Base-by-base conservation (phyloP, 1,284 basidiomycete species). In the Omphalotus olearius region DNA sequence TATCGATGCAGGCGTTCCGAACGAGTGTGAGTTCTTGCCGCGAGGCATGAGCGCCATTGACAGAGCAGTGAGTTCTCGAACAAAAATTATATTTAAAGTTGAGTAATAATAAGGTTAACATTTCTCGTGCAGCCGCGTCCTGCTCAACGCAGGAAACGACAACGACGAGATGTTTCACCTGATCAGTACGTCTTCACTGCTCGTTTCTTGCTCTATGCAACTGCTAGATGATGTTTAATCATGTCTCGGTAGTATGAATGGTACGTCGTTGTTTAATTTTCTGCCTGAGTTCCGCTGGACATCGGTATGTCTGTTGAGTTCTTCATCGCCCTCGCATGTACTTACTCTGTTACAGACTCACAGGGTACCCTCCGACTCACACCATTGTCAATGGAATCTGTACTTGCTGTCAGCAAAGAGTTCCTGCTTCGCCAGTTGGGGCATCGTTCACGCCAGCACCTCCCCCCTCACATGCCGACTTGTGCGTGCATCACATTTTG, bases 31-130 rank as follows among this genome's bases (percentile, higher is more conserved):
- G 23, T 58, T 56, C 38, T 41, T 55, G 36, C 57, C 57, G 14
- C 33, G 57, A 36, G 57, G 57, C 11, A 58, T 55, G 52, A 55
- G 54, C 35, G 53, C 53, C n/a, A 55, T 55, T 26, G 57, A 58
- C 52, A 55, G 57, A 50, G 57, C 57, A 9, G 57, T 58, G 39
- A 52, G 56, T 53, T 23, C 9, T 33, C 9, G 30, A 33, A 33
- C 30, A 33, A 33, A 33, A 33, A 9, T n/a, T 9, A 39, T 17
- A 39, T 18, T 25, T 36, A 39, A 16, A 17, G n/a, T 52, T 47
- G 28, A 35, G 3, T 45, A 11, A 4, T 13, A n/a, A 4, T 13
- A n/a, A 11, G 20, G 28, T 46, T n/a, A 37, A 26, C 25, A 13
- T 40, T 37, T 39, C 43, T 30, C 26, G 43, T 33, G 10, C 6